Evolutionary conservation across 148 eudicot species (phyloP), one percentile per base, ranked within the genome.

Genomic region (Chenopodium suecicum): DNA sequence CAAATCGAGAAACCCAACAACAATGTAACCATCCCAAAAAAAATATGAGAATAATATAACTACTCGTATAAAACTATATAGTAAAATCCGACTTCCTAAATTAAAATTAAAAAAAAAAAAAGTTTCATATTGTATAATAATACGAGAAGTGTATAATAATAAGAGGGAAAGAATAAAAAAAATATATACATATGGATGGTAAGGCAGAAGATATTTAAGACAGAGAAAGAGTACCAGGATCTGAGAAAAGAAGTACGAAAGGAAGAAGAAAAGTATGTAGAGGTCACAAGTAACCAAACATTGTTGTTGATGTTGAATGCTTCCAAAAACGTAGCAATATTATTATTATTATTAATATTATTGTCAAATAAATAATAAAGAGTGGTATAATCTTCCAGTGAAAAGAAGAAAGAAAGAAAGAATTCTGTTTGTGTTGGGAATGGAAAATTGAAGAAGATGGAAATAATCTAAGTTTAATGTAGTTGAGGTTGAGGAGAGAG

Each of bases 181-280:
- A 41, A 41, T 5, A 5, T 0, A 10, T 5, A 41, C 0, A 5
- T 0, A 10, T 5, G 7, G 44, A 41, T 0, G 44, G 29, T 68
- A 29, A 76, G 32, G 12, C 54, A 48, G 70, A 78, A 13, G 48
- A 73, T 12, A 41, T 9, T 31, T 23, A 65, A 83, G 76, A 86
- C 72, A 73, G 79, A 72, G 50, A 56, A 16, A 17, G 22, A 74
- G 77, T 86, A 86, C 86, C 86, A 77, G 78, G 84, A 82, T 80
- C 76, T 72, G 22, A 80, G 44, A 41, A 37, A 23, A 80, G 41
- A 80, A 52, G 69, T 73, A 79, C 71, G 85, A 74, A 17, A 62
- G 63, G 72, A 50, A 71, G 83, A 81, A 4, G 48, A 69, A 25
- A 52, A 70, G 68, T 72, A 74, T 75, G 80, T 56, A 46, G 76